Evolutionary conservation across 1,284 basidiomycete genomes (phyloP), one percentile per base, ranked within the genome.

Genomic region (Agroathelia rolfsii): DNA sequence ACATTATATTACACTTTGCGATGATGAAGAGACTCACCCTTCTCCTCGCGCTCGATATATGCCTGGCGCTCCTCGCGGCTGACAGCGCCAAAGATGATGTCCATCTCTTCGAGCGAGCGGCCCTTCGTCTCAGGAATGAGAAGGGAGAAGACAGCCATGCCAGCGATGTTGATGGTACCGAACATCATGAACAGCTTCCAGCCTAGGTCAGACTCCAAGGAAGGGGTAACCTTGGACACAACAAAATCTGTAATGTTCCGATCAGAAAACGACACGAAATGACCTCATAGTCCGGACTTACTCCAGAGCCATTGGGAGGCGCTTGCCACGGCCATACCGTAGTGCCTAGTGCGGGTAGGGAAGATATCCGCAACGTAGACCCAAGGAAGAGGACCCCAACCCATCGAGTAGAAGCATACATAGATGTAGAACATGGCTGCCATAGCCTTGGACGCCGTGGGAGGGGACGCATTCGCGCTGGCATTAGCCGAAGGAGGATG

Each of bases 291-390:
- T 24, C 11, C n/a, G n/a, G 12, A 64, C 72, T 37, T 40, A 78
- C 76, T 87, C 69, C 72, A 87, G 3, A 86, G 56, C 82, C 84
- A 88, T 41, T 86, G 84, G 2, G 78, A 69, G 7, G 71, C 69
- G 31, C 76, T 75, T 1, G 77, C 84, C 2, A 72, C 57, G 1
- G 78, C 72, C 26, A 87, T 61, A 30, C 85, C 85, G 46, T 78
- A 84, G 48, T 84, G 78, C 36, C 84, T 64, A 7, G 83, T 86
- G 27, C 81, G 61, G 23, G 82, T 88, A 17, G 78, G 81, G 69
- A 88, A 88, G 49, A 88, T 85, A 53, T 88, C 85, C 9, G 80
- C 63, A 14, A 74, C 73, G 44, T 83, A 83, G 5, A 84, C 74
- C 80, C 79, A 83, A 8, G 71, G 70, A 6, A 46, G 41, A 2